phyloP scores from a whole-genome alignment of 2,329 filamentous ascomycete species.

The Fusarium mundagurra region DNA sequence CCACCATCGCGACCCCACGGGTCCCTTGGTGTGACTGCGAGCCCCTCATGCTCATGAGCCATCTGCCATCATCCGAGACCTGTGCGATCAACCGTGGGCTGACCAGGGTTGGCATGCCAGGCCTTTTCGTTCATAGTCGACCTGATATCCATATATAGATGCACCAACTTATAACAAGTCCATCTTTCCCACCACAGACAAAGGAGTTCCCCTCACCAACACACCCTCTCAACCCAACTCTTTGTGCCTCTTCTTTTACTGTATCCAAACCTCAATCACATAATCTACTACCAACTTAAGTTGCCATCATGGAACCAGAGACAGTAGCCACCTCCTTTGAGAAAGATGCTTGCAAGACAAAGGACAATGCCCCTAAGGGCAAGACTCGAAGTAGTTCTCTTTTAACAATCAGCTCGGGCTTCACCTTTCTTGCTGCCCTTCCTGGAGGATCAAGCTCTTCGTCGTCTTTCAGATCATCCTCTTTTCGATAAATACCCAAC shows the following conservation, averaged over 20 bases:
- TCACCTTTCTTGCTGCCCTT: conserved; percentile 43
- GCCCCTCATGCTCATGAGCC: conserved; percentile 29
- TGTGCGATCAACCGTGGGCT: conserved; percentile 27
- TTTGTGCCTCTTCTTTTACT: conserved; percentile 23
- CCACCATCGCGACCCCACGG: conserved; percentile 35
- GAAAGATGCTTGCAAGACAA: conserved; percentile 40
- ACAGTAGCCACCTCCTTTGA: conserved; percentile 41
- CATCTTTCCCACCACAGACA: conserved; percentile 27
- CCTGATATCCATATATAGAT: conserved; percentile 22
- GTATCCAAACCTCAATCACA: neutral
- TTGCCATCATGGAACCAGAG: conserved; percentile 37
- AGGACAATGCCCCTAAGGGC: conserved; percentile 34
- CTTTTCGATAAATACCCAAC: conserved; percentile 38
- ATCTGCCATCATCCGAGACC: conserved; percentile 22
- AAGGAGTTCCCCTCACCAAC: conserved; percentile 14
- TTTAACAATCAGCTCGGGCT: conserved; percentile 43
- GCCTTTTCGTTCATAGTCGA: conserved; percentile 19
- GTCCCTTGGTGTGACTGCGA: conserved; percentile 11
- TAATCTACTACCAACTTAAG: neutral
- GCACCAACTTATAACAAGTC: conserved; percentile 36
- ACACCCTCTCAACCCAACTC: conserved; percentile 23
- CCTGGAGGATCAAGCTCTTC: conserved; percentile 35
- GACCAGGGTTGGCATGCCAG: conserved; percentile 30
- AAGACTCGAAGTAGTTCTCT: conserved; percentile 41
- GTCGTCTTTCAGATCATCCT: conserved; percentile 40